Evolutionary conservation across 2,329 filamentous ascomycete genomes (phyloP).

Genomic region (Trichoderma sp.): DNA sequence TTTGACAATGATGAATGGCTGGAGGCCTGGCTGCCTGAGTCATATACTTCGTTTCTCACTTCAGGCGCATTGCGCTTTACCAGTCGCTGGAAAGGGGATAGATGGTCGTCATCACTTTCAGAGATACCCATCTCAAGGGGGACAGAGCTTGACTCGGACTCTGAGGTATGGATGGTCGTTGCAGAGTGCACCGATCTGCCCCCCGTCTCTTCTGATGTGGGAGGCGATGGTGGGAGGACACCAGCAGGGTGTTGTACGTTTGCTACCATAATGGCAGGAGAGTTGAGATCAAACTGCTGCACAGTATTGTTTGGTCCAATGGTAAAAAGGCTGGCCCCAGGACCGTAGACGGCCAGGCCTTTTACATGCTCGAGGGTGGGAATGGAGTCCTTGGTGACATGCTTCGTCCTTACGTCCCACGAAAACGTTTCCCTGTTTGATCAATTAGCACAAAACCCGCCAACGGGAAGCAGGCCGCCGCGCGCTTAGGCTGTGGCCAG

Average conservation of each 20-base stretch:
- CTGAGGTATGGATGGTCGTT: constrained; percentile 49
- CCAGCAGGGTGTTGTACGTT: constrained; percentile 84
- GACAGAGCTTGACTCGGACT: constrained; percentile 55
- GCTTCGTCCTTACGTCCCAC: constrained; percentile 98
- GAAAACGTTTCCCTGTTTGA: constrained; percentile 74
- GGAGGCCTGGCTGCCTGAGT: constrained; percentile 65
- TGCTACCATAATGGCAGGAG: constrained; percentile 73
- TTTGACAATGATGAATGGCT: constrained; percentile 58
- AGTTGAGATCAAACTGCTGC: constrained; percentile 93
- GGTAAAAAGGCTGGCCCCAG: constrained; percentile 89
- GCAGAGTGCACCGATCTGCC: constrained; percentile 49
- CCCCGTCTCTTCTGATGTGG: constrained; percentile 72
- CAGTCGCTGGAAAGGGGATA: constrained; percentile 73
- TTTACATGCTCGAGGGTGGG: constrained; percentile 79
- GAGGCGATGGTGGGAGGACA: constrained; percentile 74
- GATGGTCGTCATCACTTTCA: constrained; percentile 73
- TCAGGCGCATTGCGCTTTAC: constrained; percentile 65
- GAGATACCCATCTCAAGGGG: constrained; percentile 60
- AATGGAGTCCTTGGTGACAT: constrained; percentile 85
- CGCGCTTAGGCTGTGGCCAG: constrained; percentile 41
- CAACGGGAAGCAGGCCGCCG: constrained; percentile 40
- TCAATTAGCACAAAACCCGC: constrained; percentile 31
- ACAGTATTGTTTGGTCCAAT: constrained; percentile 83
- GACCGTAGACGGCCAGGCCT: constrained; percentile 83
- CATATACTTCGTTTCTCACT: constrained; percentile 60